Evolutionary conservation across 2,329 filamentous ascomycete genomes (phyloP).

Genomic region (Lasiodiplodia citricola): DNA sequence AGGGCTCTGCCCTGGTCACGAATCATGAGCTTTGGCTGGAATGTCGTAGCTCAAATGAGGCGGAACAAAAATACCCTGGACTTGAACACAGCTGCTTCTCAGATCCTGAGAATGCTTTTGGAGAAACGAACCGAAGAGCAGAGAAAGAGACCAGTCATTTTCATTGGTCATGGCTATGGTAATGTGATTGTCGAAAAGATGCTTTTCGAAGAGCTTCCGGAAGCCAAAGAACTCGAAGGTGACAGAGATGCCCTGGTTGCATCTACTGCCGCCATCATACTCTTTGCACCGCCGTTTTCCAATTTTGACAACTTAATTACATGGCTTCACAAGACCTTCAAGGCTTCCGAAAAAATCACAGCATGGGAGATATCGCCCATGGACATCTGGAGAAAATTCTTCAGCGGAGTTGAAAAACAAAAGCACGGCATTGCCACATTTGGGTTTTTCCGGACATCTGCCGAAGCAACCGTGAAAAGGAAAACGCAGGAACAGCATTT

Average conservation of each 20-base stretch:
- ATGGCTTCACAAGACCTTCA: neutral
- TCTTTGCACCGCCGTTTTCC: neutral
- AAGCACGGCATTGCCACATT: neutral
- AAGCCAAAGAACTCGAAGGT: neutral
- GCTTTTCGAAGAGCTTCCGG: neutral
- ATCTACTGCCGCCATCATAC: neutral
- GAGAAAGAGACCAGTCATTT: neutral
- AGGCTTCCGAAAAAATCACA: neutral
- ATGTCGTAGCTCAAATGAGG: neutral
- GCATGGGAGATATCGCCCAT: neutral
- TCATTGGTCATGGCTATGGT: conserved; percentile 19
- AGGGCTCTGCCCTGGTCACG: neutral
- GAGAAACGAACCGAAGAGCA: neutral
- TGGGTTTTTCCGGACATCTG: neutral
- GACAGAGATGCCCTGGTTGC: neutral
- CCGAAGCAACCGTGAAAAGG: neutral
- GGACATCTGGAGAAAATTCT: neutral
- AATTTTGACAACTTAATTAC: neutral
- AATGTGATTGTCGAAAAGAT: conserved; percentile 8
- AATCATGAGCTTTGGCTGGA: neutral
- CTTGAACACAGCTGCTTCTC: neutral
- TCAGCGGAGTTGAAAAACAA: neutral
- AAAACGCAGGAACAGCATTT: neutral
- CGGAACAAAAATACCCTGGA: too few relatives aligned
- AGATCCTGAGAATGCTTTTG: neutral